Percentiles rank a stretch among this genome's conserved stretches.
Evolutionary conservation across 2,329 filamentous ascomycete genomes (phyloP).

Genomic region (Coniochaeta hoffmannii): DNA sequence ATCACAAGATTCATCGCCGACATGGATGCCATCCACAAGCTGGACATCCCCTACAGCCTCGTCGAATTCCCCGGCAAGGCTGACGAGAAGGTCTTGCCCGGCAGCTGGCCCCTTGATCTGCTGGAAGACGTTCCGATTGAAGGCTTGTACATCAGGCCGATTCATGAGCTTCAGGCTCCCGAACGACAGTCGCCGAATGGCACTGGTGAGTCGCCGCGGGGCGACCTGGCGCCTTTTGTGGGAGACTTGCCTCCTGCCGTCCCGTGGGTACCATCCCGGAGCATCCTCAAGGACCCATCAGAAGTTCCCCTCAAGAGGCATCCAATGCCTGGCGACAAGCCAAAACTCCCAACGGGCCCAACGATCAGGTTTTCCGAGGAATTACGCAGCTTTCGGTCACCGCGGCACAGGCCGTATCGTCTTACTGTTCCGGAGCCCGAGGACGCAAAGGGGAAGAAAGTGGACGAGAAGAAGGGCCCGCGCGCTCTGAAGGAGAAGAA

Average conservation of each 20-base stretch:
- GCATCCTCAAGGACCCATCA: slow-evolving; percentile 3
- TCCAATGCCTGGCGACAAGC: slow-evolving; percentile 12
- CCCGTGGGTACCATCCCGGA: neutral
- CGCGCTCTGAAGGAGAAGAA: neutral
- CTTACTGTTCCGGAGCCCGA: neutral
- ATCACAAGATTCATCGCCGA: slow-evolving; percentile 23
- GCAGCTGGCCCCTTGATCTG: slow-evolving; percentile 15
- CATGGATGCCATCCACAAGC: slow-evolving; percentile 23
- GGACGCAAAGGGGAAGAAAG: no score
- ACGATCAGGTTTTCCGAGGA: slow-evolving; percentile 14
- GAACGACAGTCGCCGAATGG: slow-evolving; percentile 3
- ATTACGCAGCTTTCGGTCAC: slow-evolving; percentile 9
- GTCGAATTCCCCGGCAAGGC: slow-evolving; percentile 11
- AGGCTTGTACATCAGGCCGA: slow-evolving; percentile 11
- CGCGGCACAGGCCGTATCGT: neutral
- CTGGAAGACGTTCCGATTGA: slow-evolving; percentile 16
- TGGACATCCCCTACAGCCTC: slow-evolving; percentile 22
- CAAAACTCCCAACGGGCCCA: slow-evolving; percentile 9
- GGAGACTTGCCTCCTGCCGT: neutral
- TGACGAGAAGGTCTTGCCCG: slow-evolving; percentile 12
- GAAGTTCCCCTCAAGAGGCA: neutral
- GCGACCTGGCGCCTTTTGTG: neutral
- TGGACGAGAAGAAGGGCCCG: neutral
- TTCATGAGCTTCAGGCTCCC: slow-evolving; percentile 13
- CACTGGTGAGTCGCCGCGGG: neutral